phyloP scores from a whole-genome alignment of 176 grass and related monocot species.

The Oryza longistaminata region DNA sequence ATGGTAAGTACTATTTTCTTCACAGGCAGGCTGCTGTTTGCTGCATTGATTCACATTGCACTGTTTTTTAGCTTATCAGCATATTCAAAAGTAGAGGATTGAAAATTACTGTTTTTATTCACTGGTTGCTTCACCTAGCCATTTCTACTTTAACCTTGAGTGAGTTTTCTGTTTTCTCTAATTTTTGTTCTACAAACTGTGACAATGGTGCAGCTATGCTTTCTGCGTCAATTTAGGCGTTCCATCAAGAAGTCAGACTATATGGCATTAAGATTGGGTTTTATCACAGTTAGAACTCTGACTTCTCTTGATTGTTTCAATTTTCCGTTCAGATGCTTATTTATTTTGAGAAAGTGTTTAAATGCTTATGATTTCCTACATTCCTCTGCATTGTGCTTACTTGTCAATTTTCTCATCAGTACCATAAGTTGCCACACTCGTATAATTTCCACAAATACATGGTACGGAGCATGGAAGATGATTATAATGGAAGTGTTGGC shows the following conservation, averaged over 20 bases:
- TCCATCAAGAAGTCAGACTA: slow-evolving; percentile 90
- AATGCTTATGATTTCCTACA: slow-evolving; percentile 21
- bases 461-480: slow-evolving; percentile 98
- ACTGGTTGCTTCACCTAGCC: not conserved
- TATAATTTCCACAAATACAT: slow-evolving; percentile 99
- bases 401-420: slow-evolving; percentile 51
- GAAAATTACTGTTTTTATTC: not conserved
- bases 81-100: not conserved
- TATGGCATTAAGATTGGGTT: slow-evolving; percentile 83
- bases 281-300: slow-evolving; percentile 76
- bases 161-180: not conserved
- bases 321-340: not conserved
- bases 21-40: not conserved
- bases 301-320: not conserved
- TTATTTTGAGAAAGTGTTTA: slow-evolving; percentile 5
- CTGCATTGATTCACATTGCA: not conserved
- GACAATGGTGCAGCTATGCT: slow-evolving; percentile 69
- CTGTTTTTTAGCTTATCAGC: slow-evolving; percentile 5
- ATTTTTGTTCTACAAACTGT: slow-evolving; percentile 19
- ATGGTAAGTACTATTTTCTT: slow-evolving; percentile 56
- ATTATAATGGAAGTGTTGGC: slow-evolving; percentile 86
- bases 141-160: not conserved
- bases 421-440: slow-evolving; percentile 80
- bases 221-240: slow-evolving; percentile 89
- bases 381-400: slow-evolving; percentile 29